Conservation (phyloP, 345 rosid species). For the Brassica carinata region DNA sequence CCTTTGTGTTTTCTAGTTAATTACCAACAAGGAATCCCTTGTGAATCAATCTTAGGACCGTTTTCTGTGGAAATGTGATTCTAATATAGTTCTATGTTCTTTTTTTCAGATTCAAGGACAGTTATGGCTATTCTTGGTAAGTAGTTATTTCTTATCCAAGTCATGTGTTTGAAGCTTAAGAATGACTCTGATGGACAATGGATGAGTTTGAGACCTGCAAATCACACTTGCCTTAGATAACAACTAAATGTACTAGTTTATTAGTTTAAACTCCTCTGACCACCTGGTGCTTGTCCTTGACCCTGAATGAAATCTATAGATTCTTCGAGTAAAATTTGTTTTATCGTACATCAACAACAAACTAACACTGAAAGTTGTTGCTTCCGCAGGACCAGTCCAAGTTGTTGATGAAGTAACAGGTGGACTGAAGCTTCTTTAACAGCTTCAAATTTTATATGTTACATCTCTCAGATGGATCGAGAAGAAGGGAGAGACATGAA, state of each 20-base stretch:
- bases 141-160: slow-evolving; percentile 23
- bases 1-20: slow-evolving; percentile 6
- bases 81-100: slow-evolving; percentile 18
- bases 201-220: slow-evolving; percentile 12
- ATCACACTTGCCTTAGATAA: slow-evolving; percentile 2
- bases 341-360: background rate
- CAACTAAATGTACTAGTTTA: background rate
- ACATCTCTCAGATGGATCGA: slow-evolving; percentile 23
- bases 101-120: slow-evolving; percentile 91
- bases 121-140: slow-evolving; percentile 99
- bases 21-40: background rate
- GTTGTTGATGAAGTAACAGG: slow-evolving; percentile 95
- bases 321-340: background rate
- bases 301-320: slow-evolving; percentile 16
- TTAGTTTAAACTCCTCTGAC: slow-evolving; percentile 19
- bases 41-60: background rate
- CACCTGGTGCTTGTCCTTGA: background rate
- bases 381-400: slow-evolving; percentile 76
- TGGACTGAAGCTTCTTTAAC: slow-evolving; percentile 78
- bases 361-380: slow-evolving; percentile 7
- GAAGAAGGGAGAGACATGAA: slow-evolving; percentile 18
- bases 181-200: background rate
- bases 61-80: slow-evolving; percentile 1
- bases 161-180: slow-evolving; percentile 8
- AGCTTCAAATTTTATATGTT: background rate